Base-by-base conservation (phyloP, 164 flowering plant species). In the Magnolia officinalis region DNA sequence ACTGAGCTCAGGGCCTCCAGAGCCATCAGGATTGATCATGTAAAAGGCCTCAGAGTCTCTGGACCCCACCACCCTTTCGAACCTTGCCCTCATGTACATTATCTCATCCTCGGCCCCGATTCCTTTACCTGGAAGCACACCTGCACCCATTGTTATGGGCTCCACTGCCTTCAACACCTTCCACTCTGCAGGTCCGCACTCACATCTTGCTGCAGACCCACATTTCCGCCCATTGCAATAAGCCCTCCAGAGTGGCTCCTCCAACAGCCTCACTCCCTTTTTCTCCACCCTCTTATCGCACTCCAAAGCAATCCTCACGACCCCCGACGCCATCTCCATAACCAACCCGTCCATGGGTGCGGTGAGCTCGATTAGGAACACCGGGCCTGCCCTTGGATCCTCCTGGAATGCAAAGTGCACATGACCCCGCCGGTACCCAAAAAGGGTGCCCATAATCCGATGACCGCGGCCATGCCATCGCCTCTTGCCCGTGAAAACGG, bases 51-150 rank as follows among this genome's bases (percentile, higher is more conserved):
- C 97, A 2, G 97, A 92, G 75, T 96, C 94, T 78, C 81, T 89
- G 1, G 94, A 89, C 19, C 98, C 99, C 10, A 92, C 95, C 76
- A 94, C 96, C 76, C 98, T 78, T 82, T 96, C 99, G 66, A 93
- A 96, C 84, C 88, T 87, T 20, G 99, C 97, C 77, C 99, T 87
- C 99, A 96, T 96, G 75, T 94, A 94, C 98, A 96, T 92, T 3
- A 93, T 50, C 79, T 96, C 98, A 2, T 92, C 95, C 13, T 85
- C 91, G 37, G 70, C 76, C 86, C 89, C 6, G 52, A n/a, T 77
- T n/a, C 81, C 59, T 4, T 55, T 55, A 55, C 61, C 61, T 9
- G 61, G 99, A 21, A 96, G 76, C 10, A 96, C 98, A 0, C 99
- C 99, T 8, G 98, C 98, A 0, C 99, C 99, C 96, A 91, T 91